Base-by-base conservation (phyloP, 2,329 filamentous ascomycete species). In the Hypoxylon sp. region DNA sequence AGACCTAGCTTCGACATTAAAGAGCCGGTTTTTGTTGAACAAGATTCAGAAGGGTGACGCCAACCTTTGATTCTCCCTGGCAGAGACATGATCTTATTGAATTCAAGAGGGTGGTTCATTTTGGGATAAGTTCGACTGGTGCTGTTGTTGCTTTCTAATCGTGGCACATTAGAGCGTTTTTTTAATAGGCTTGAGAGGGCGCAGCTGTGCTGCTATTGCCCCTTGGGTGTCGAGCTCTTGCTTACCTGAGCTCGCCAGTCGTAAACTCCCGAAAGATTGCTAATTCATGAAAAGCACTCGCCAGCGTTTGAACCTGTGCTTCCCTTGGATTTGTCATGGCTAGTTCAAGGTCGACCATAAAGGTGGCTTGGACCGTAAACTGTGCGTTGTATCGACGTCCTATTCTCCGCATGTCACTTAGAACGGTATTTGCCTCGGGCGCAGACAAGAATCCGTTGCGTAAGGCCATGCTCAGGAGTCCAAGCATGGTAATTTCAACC, bases 391-490 rank as follows among this genome's bases (percentile, higher is more conserved):
- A 57, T 26, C 48, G 48, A n/a, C 32, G 40, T 4, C 57, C 54
- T 35, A 58, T 55, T 17, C 13, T 49, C 12, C 35, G 49, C 54
- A 60, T 55, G n/a, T 52, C 29, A 8, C 29, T 53, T 4, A 60
- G 44, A 11, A 57, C 21, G 4, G 42, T 45, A 27, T 60, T 50
- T 15, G 54, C 54, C 25, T 60, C 57, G 3, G 40, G 37, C 2
- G 32, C 23, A 40, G 54, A 55, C 8, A 60, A 17, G 15, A 60
- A 58, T 12, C 54, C 57, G 27, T 60, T 60, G 7, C 57, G 54
- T 13, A 60, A 40, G n/a, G 57, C 63, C 60, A 66, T 65, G 45
- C 53, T 61, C 30, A 68, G 23, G 19, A 68, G 60, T 0, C 62
- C 63, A 26, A 63, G 59, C 11, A 62, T 50, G 7, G 63, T 66